phyloP scores from a whole-genome alignment of 805 yeast genomes.

The Wickerhamomyces ciferrii region DNA sequence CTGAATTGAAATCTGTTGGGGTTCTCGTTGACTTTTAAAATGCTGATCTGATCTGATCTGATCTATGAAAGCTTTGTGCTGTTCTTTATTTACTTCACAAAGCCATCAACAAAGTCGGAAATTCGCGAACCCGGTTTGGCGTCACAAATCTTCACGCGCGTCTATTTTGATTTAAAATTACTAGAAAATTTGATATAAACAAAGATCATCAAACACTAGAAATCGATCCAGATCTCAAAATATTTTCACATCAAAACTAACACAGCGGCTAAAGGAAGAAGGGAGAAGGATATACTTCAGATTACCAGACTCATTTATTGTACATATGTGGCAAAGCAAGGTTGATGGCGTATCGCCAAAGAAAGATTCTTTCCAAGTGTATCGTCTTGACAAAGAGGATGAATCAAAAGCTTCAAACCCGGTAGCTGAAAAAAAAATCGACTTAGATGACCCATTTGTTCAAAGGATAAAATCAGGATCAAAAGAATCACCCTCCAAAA shows the following conservation, averaged over 20 bases:
- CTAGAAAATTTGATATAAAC: neutral
- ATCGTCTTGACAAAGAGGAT: neutral
- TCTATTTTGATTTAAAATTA: neutral
- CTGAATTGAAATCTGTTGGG: too few relatives aligned
- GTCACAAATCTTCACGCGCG: neutral
- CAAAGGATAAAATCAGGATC: neutral
- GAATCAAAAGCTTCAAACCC: neutral
- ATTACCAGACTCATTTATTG: too few relatives aligned
- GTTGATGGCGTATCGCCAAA: neutral
- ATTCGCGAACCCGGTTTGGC: neutral
- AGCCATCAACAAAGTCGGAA: neutral
- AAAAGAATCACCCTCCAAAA: neutral
- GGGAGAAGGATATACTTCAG: too few relatives aligned
- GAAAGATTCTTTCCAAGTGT: neutral
- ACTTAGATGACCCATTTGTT: neutral
- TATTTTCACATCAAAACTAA: too few relatives aligned
- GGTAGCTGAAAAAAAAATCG: neutral
- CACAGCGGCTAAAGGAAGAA: too few relatives aligned
- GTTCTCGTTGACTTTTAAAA: neutral
- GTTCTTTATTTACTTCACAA: neutral
- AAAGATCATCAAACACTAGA: neutral
- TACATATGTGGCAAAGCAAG: neutral
- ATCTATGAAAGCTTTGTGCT: neutral
- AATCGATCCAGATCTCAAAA: too few relatives aligned
- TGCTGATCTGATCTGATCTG: too few relatives aligned